Conservation (phyloP, 768 basidiomycete genomes). For the Clavaria fumosa region DNA sequence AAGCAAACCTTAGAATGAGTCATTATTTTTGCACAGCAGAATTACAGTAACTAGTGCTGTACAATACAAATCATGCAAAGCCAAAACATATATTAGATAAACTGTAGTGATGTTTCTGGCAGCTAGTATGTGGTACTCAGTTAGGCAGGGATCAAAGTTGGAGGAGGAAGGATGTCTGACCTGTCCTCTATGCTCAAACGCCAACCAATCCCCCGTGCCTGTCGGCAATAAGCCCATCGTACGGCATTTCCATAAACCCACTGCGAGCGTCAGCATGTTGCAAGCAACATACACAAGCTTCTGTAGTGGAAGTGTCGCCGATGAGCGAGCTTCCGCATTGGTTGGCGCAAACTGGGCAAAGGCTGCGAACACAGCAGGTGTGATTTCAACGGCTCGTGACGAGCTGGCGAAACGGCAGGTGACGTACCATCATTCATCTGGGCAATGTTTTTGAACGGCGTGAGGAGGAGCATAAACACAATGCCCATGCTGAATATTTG, state of each 20-base stretch:
- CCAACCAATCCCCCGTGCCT: constrained; percentile 89
- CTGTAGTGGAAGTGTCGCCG: constrained; percentile 47
- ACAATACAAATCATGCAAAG: too few relatives aligned
- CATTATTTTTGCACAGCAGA: too few relatives aligned
- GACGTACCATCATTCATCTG: constrained; percentile 63
- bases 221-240: constrained; percentile 85
- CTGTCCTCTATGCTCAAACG: constrained; percentile 68
- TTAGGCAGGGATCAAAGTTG: too few relatives aligned
- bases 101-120: too few relatives aligned
- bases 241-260: constrained; percentile 88
- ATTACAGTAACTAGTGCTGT: too few relatives aligned
- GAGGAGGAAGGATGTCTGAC: constrained; percentile 24
- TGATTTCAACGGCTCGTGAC: neutral
- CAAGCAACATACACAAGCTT: constrained; percentile 59
- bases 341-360: constrained; percentile 66
- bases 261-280: constrained; percentile 61
- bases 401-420: neutral
- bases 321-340: constrained; percentile 28
- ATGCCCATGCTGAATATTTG: constrained; percentile 97
- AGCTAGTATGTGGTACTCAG: too few relatives aligned
- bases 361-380: too few relatives aligned
- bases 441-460: constrained; percentile 72
- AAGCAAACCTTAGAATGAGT: too few relatives aligned
- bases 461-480: constrained; percentile 80
- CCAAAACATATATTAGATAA: too few relatives aligned